Evolutionary conservation across 2,329 filamentous ascomycete species (phyloP).

Genomic region (Ophiocordyceps unilateralis): DNA sequence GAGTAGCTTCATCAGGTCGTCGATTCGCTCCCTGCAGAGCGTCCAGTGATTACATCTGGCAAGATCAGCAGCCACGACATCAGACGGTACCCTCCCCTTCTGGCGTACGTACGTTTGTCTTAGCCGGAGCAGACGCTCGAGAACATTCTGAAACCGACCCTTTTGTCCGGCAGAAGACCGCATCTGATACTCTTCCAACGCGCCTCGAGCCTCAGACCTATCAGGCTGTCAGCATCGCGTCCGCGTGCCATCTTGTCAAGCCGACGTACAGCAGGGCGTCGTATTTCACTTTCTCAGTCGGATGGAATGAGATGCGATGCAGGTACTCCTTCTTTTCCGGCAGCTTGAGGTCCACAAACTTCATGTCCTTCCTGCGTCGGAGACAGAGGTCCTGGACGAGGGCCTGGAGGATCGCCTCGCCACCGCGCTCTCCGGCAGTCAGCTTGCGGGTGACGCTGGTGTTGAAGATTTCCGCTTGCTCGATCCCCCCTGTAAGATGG

Average conservation of each 20-base stretch:
- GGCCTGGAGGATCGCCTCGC: slow-evolving; percentile 50
- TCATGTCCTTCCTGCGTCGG: slow-evolving; percentile 74
- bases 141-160: slow-evolving; percentile 52
- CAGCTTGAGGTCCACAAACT: slow-evolving; percentile 65
- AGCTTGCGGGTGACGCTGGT: slow-evolving; percentile 44
- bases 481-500: slow-evolving; percentile 56
- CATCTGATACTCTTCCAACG: slow-evolving; percentile 41
- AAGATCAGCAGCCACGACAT: background rate
- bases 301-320: slow-evolving; percentile 54
- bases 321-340: slow-evolving; percentile 64
- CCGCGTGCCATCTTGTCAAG: background rate
- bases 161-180: slow-evolving; percentile 22
- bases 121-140: slow-evolving; percentile 68
- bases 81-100: too few relatives aligned
- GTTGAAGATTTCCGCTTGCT: slow-evolving; percentile 59
- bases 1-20: slow-evolving; percentile 51
- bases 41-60: slow-evolving; percentile 69
- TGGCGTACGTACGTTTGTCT: slow-evolving; percentile 44
- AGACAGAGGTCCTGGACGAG: slow-evolving; percentile 71
- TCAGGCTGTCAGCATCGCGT: slow-evolving; percentile 1
- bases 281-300: slow-evolving; percentile 63
- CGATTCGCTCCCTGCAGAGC: slow-evolving; percentile 58
- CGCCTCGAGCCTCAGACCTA: slow-evolving; percentile 57
- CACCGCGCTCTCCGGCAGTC: slow-evolving; percentile 34
- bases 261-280: slow-evolving; percentile 47